Evolutionary conservation across 192 early-diverging fungal genomes (phyloP), one percentile per base, ranked within the genome.

Genomic region (Dispira simplex): DNA sequence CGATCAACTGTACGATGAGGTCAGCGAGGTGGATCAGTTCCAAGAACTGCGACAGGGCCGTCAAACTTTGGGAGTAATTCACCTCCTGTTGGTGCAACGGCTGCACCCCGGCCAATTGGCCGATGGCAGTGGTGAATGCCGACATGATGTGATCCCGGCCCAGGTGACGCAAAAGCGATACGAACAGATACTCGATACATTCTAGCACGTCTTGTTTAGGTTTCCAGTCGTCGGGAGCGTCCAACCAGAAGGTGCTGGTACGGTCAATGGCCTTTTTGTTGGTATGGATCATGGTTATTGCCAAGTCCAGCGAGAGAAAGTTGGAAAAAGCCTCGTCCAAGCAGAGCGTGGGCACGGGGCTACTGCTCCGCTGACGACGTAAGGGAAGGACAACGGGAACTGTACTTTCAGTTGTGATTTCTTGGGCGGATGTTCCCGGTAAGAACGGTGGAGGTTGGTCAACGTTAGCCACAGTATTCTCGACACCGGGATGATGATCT

Each of bases 11-110:
- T 55, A 91, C 85, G 32, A 89, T 85, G 56, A 97, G 71, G 75
- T 98, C 95, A 20, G 87, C 86, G 52, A 98, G 78, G 73, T 98
- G 95, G 16, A 97, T 85, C 46, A 98, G 74, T 68, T 93, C 95
- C 71, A 96, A 93, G 69, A 97, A 97, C 59, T 91, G 87, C 65
- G 69, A 78, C 39, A 84, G 70, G 48, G 80, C 87, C 49, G 79
- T 81, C 51, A 84, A 79, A 57, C 75, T 74, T 32, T 67, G 69
- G 45, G 65, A 47, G 46, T 46, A 46, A 44, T 25, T 57, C 46
- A 63, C 43, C 11, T 46, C 18, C 51, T 62, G 11, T 21, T 44
- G 20, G 43, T 27, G 18, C n/a, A 65, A 28, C 11, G 46, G 20
- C 10, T 51, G 12, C 39, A 51, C 43, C 18, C 9, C 3, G 28